Evolutionary conservation across 495 filamentous ascomycete genomes (phyloP).

Genomic region (Penicillium lividum): DNA sequence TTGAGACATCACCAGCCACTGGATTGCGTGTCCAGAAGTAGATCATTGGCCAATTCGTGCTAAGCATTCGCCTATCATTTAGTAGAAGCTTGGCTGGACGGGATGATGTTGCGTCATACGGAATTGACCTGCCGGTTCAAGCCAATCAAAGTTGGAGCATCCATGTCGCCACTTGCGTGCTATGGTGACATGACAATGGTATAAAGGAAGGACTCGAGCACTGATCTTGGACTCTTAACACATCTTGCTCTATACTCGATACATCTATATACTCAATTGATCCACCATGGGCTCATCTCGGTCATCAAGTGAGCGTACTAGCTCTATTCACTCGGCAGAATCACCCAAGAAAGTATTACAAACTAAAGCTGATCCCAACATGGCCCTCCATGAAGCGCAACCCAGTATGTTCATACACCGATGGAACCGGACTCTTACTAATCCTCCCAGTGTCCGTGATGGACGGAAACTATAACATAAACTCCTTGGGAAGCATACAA

Average conservation of each 20-base stretch:
- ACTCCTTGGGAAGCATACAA: conserved; percentile 67
- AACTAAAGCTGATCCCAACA: conserved; percentile 82
- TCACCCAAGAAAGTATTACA: conserved; percentile 59
- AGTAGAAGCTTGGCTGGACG: conserved; percentile 13
- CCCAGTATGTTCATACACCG: conserved; percentile 57
- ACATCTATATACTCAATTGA: neutral
- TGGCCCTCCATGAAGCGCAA: conserved; percentile 81
- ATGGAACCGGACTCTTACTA: neutral
- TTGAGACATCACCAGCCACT: conserved; percentile 24
- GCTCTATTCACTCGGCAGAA: conserved; percentile 30
- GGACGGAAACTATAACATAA: conserved; percentile 41
- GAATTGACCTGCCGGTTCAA: conserved; percentile 20
- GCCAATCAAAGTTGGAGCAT: conserved; percentile 17
- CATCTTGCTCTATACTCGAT: neutral
- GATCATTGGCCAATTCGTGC: conserved; percentile 23
- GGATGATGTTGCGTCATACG: conserved; percentile 25
- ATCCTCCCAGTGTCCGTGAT: conserved; percentile 19
- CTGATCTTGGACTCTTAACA: too few relatives aligned
- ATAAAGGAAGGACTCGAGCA: too few relatives aligned
- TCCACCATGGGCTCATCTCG: conserved; percentile 29
- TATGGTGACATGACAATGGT: too few relatives aligned
- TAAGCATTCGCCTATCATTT: conserved; percentile 29
- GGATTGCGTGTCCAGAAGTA: conserved; percentile 25
- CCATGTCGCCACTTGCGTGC: conserved; percentile 29
- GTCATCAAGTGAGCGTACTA: conserved; percentile 30